Evolutionary conservation across 768 basidiomycete genomes (phyloP), one percentile per base, ranked within the genome.

Genomic region (Mycena galopus): DNA sequence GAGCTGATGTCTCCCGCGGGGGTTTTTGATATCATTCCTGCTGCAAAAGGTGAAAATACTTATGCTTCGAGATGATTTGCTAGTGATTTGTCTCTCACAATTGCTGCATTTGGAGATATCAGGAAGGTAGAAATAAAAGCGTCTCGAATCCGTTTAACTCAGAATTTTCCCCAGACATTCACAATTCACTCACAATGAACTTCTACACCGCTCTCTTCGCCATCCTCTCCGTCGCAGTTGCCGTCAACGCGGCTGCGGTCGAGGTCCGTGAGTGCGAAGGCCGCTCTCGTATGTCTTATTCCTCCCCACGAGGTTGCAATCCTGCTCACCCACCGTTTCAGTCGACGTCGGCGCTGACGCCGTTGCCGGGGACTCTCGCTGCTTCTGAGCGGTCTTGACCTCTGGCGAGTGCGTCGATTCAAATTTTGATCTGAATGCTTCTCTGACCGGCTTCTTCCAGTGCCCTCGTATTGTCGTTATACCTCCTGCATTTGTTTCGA

Each of bases 171-270:
- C 25, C 53, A 14, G 53, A 56, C 27, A 56, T 56, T 30, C 53
- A 53, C 53, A 32, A 23, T 32, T 35, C 11, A 14, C 51, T 23
- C 44, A 65, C 51, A 51, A 65, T 65, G 64, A 65, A 65, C 44
- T 65, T 65, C 64, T 65, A 55, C 51, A 25, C 64, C 51, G 25
- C 50, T 33, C 27, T 65, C 29, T 51, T 55, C 21, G n/a, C 64
- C 50, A 30, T n/a, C n/a, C n/a, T n/a, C n/a, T n/a, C n/a, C n/a
- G n/a, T n/a, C n/a, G n/a, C n/a, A n/a, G n/a, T n/a, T 55, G 64
- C 30, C 14, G 64, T 19, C 47, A 53, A 35, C 50, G 64, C 64
- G 30, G 47, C 51, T 33, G 47, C 51, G 19, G 50, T 65, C 50
- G 64, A 65, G n/a, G 47, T 51, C n/a, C 47, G 51, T 27, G n/a